Evolutionary conservation across 2,329 filamentous ascomycete species (phyloP).

Genomic region (Alternaria sp.): DNA sequence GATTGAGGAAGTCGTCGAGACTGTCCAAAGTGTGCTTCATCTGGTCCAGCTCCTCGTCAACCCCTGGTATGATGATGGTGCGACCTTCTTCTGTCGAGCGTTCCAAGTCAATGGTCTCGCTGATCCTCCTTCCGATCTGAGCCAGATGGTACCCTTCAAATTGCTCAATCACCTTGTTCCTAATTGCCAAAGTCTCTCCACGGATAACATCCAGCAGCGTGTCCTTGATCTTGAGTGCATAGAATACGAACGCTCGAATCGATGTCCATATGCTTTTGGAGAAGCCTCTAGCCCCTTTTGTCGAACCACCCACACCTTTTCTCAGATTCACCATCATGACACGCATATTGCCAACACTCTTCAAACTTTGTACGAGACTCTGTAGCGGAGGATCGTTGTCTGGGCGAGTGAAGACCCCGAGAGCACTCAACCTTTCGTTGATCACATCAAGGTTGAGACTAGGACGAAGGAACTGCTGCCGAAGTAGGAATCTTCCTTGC

Average conservation of each 20-base stretch:
- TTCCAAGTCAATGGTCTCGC: constrained; percentile 78
- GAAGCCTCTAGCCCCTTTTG: constrained; percentile 63
- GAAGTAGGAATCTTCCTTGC: constrained; percentile 78
- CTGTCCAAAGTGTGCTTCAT: constrained; percentile 81
- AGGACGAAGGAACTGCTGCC: constrained; percentile 84
- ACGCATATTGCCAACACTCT: constrained; percentile 79
- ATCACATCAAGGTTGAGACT: constrained; percentile 75
- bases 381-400: constrained; percentile 70
- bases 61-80: constrained; percentile 75
- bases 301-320: constrained; percentile 74
- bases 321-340: constrained; percentile 73
- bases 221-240: constrained; percentile 75
- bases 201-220: constrained; percentile 66
- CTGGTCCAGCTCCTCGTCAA: constrained; percentile 78
- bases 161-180: constrained; percentile 65
- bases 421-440: constrained; percentile 73
- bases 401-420: constrained; percentile 71
- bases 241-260: constrained; percentile 75
- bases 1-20: constrained; percentile 75
- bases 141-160: constrained; percentile 69
- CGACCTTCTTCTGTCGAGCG: constrained; percentile 75
- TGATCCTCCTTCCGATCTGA: constrained; percentile 74
- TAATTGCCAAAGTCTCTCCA: constrained; percentile 62
- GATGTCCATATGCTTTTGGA: constrained; percentile 76
- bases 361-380: constrained; percentile 68